Base-by-base conservation (phyloP, 129 eudicot species). In the Erigeron canadensis region DNA sequence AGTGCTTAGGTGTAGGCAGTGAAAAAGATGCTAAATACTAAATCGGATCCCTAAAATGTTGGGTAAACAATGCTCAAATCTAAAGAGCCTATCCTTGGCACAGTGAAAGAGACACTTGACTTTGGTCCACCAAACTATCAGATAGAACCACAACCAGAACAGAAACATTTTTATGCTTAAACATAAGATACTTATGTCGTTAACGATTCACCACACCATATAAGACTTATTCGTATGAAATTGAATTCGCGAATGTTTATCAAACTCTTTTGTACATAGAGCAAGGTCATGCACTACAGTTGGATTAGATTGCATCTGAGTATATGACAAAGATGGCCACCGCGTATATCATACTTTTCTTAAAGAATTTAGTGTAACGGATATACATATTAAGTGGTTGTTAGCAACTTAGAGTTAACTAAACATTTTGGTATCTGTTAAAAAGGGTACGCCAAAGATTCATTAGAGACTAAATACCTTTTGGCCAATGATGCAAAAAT, bases 401-500 rank as follows among this genome's bases (percentile, higher is more conserved):
- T n/a, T n/a, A n/a, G n/a, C n/a, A n/a, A n/a, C n/a, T n/a, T n/a
- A n/a, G n/a, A n/a, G n/a, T n/a, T n/a, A n/a, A n/a, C n/a, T n/a
- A n/a, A n/a, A n/a, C n/a, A n/a, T n/a, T n/a, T n/a, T n/a, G n/a
- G n/a, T n/a, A n/a, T n/a, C n/a, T n/a, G 68, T 22, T 41, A 10
- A 50, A 72, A 38, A 11, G 1, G 66, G 54, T 46, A 43, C 60
- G 34, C 46, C 63, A n/a, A 58, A 47, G 60, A 70, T 58, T 62
- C 38, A 18, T 12, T 22, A 10, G 5, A 23, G 42, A 10, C 0
- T 4, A 61, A 3, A 6, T 37, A 63, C 69, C 69, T 63, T 8
- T 63, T 41, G 16, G 69, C 69, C 48, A 63, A 63, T 12, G 88
- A 80, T 17, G 95, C 97, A 78, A 84, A 87, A 47, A 90, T 85